A percentile compares a stretch with the other conserved stretches of the same genome.
Evolutionary conservation across 805 yeast species (phyloP).

Genomic region (Ogataea henricii): DNA sequence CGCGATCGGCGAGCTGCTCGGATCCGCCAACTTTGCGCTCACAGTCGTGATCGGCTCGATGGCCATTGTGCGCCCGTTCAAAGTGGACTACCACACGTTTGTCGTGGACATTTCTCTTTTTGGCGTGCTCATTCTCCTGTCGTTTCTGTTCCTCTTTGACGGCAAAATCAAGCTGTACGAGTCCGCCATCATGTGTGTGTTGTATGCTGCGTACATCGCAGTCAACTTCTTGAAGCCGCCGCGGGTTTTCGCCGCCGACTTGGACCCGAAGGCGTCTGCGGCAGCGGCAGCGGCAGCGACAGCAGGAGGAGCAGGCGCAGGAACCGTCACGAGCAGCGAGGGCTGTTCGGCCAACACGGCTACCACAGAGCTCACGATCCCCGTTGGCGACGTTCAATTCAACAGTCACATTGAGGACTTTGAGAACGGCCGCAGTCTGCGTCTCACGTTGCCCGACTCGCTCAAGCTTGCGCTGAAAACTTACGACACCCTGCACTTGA

Average conservation of each 20-base stretch:
- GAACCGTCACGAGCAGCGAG: constrained; percentile 2
- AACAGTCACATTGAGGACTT: constrained; percentile 30
- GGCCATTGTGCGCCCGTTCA: constrained; percentile 46
- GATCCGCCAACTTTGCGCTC: constrained; percentile 54
- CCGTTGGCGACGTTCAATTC: constrained; percentile 19
- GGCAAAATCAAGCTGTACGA: constrained; percentile 57
- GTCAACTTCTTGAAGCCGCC: constrained; percentile 34
- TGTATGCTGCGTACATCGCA: constrained; percentile 61
- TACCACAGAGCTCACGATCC: background rate
- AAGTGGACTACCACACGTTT: constrained; percentile 54
- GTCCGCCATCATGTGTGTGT: constrained; percentile 55
- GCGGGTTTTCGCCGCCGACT: constrained; percentile 21
- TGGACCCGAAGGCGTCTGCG: background rate
- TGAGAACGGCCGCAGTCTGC: constrained; percentile 28
- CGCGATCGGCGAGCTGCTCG: constrained; percentile 56
- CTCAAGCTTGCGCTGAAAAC: constrained; percentile 29
- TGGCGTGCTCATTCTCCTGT: constrained; percentile 46
- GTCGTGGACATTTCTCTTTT: constrained; percentile 64
- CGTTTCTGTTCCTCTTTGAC: constrained; percentile 55
- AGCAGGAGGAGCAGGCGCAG: too few relatives aligned
- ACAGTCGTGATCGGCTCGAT: constrained; percentile 54
- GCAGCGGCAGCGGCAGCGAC: background rate
- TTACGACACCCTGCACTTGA: constrained; percentile 21
- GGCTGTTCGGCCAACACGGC: background rate
- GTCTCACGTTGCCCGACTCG: constrained; percentile 36